A percentile compares a stretch with the other conserved stretches of the same genome.
phyloP scores from a whole-genome alignment of 805 yeast species.

The Zygotorulaspora chibaensis region DNA sequence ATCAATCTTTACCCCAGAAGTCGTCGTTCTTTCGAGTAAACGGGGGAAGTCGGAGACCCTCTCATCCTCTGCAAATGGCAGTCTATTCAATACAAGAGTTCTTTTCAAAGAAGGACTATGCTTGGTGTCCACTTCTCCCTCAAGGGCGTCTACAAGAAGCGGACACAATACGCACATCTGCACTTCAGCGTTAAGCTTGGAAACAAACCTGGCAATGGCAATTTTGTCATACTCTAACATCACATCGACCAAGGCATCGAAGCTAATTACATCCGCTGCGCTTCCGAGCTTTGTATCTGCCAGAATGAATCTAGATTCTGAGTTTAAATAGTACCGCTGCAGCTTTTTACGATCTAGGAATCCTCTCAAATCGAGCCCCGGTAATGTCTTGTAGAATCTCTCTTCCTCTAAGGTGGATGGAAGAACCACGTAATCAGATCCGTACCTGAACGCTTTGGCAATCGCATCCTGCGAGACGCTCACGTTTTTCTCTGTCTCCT shows the following conservation, averaged over 20 bases:
- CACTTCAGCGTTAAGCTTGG: slow-evolving; percentile 45
- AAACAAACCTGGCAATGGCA: slow-evolving; percentile 63
- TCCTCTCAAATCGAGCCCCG: slow-evolving; percentile 64
- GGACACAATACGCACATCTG: slow-evolving; percentile 57
- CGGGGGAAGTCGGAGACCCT: slow-evolving; percentile 51
- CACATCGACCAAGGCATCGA: slow-evolving; percentile 49
- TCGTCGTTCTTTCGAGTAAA: slow-evolving; percentile 36
- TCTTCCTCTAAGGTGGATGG: slow-evolving; percentile 45
- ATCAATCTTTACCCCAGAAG: slow-evolving; percentile 27
- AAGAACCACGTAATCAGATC: slow-evolving; percentile 52
- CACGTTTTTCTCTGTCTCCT: slow-evolving; percentile 30
- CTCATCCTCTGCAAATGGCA: slow-evolving; percentile 77
- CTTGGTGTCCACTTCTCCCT: slow-evolving; percentile 5
- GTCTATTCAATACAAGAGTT: slow-evolving; percentile 46
- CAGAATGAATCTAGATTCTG: slow-evolving; percentile 54
- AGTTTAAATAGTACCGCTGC: slow-evolving; percentile 56
- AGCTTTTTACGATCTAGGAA: slow-evolving; percentile 44
- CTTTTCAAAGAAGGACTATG: slow-evolving; percentile 16
- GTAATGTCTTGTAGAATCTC: slow-evolving; percentile 39
- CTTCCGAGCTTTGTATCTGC: slow-evolving; percentile 35
- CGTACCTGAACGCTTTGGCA: slow-evolving; percentile 64
- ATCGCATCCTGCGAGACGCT: slow-evolving; percentile 37
- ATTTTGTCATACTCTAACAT: slow-evolving; percentile 44
- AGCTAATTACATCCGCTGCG: slow-evolving; percentile 38
- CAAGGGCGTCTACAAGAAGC: slow-evolving; percentile 19